Conservation (phyloP, 805 yeast species). For the Candida vaughaniae region DNA sequence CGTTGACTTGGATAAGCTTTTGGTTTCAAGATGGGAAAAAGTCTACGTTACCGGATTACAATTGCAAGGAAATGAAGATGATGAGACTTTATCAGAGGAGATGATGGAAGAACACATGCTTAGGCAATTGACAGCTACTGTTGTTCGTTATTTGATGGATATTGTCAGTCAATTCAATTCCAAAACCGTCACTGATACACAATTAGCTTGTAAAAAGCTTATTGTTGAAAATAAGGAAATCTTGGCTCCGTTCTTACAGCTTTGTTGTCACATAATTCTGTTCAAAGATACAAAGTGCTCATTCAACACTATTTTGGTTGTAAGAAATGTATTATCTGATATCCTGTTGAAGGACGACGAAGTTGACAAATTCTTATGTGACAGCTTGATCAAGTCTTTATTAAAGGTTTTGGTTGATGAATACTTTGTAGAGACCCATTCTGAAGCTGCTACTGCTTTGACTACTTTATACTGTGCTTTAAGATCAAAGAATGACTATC, state of each 20-base stretch:
- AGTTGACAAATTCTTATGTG: constrained; percentile 69
- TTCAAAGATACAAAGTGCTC: constrained; percentile 92
- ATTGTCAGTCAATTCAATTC: constrained; percentile 76
- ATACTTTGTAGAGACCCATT: constrained; percentile 80
- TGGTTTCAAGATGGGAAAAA: constrained; percentile 73
- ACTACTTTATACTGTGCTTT: constrained; percentile 76
- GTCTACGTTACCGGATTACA: constrained; percentile 59
- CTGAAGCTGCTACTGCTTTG: constrained; percentile 88
- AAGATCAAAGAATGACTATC: constrained; percentile 66
- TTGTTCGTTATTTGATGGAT: constrained; percentile 83
- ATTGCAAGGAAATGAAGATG: constrained; percentile 60
- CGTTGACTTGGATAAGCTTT: constrained; percentile 66
- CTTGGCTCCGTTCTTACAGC: constrained; percentile 73
- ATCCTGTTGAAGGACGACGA: constrained; percentile 67
- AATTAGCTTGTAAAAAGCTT: constrained; percentile 61
- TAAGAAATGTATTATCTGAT: constrained; percentile 70
- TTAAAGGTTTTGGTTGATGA: constrained; percentile 67
- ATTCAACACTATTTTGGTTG: constrained; percentile 80
- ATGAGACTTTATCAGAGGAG: constrained; percentile 88
- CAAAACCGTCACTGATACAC: constrained; percentile 53
- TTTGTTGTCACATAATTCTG: constrained; percentile 72
- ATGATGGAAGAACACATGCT: constrained; percentile 97
- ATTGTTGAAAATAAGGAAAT: constrained; percentile 64
- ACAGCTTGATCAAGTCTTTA: constrained; percentile 67
- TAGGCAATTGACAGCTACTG: constrained; percentile 89